Percentiles rank a stretch among this genome's conserved stretches.
These are phyloP conservation scores for Hygrophoropsis aurantiaca DNA, from an alignment of 768 basidiomycete species.

Conservation along the genomic window DNA sequence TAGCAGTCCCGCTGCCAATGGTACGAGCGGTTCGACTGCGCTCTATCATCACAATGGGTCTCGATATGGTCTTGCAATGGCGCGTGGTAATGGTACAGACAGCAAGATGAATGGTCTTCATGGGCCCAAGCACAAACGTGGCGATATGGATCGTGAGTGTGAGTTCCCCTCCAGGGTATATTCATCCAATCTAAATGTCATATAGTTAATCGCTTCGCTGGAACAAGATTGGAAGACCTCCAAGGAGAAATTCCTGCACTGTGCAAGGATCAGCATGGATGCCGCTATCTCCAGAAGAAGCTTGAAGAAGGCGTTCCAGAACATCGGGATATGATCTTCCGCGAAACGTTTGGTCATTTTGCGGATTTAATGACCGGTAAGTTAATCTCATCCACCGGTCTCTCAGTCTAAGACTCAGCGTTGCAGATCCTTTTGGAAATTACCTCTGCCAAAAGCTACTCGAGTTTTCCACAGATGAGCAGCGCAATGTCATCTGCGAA, in stretches of 20 bases:
- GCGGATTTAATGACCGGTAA: conserved; percentile 96
- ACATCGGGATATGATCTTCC: conserved; percentile 99
- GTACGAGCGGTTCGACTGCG: conserved; percentile 65
- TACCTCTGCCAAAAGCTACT: conserved; percentile 98
- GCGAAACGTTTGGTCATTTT: conserved; percentile 96
- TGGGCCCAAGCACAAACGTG: conserved; percentile 92
- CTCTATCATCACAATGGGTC: conserved; percentile 76
- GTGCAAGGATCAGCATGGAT: conserved; percentile 99
- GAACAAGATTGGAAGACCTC: conserved; percentile 92
- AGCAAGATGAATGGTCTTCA: conserved; percentile 88
- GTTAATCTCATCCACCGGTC: conserved; percentile 14
- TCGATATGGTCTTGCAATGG: conserved; percentile 70
- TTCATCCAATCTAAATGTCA: background rate
- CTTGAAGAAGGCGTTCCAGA: conserved; percentile 94
- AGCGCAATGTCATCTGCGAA: conserved; percentile 94
- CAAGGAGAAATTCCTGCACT: conserved; percentile 91
- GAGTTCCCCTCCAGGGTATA: conserved; percentile 22
- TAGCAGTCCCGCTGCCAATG: conserved; percentile 30
- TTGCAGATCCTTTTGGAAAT: conserved; percentile 93
- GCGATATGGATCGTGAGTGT: conserved; percentile 90
- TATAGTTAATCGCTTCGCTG: conserved; percentile 93
- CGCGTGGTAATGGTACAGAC: conserved; percentile 57
- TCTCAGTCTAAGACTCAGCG: conserved; percentile 6
- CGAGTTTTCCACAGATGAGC: conserved; percentile 96
- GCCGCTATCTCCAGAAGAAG: conserved; percentile 98